Evolutionary conservation across 164 flowering plant genomes (phyloP), one percentile per base, ranked within the genome.

Genomic region (Piper betle): DNA sequence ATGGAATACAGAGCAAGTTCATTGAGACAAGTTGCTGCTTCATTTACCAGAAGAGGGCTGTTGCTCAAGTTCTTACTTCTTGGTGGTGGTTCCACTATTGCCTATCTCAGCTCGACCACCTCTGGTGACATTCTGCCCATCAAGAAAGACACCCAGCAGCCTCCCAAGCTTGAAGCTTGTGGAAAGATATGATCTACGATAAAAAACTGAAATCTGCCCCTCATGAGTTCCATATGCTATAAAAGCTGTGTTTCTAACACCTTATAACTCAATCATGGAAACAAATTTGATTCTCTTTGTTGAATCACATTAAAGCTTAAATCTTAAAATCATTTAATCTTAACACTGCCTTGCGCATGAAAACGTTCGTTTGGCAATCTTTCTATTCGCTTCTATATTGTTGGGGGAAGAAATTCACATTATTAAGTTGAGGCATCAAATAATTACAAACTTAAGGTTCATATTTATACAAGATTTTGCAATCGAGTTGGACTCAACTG

Each of bases 21-120:
- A 89, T 93, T 74, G 97, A 93, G 88, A 93, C 97, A 75, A 25
- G 84, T 90, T 82, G 97, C 96, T 3, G 96, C 94, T 39, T 97
- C 96, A 69, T 93, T 93, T 82, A 87, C 97, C 69, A 93, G 87
- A 84, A 89, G 97, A 76, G 94, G 94, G 19, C 66, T 93, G 52
- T 69, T 93, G 80, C 94, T 93, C 64, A 89, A 93, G 80, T 93
- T 89, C 81, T 75, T 90, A 82, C 76, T 89, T 46, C 42, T 93
- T 75, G 97, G 98, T 58, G 96, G 98, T 57, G 97, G 88, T n/a
- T 76, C 84, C 39, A 73, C 83, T 20, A 81, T 87, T 60, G 88
- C 87, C 25, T 93, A 86, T 71, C 63, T 84, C 60, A 93, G 94
- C 70, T 68, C 96, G 69, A 82, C 91, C 2, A 88, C 94, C 57